Evolutionary conservation across 2,329 filamentous ascomycete species (phyloP).

Genomic region (Aspergillus sp.): DNA sequence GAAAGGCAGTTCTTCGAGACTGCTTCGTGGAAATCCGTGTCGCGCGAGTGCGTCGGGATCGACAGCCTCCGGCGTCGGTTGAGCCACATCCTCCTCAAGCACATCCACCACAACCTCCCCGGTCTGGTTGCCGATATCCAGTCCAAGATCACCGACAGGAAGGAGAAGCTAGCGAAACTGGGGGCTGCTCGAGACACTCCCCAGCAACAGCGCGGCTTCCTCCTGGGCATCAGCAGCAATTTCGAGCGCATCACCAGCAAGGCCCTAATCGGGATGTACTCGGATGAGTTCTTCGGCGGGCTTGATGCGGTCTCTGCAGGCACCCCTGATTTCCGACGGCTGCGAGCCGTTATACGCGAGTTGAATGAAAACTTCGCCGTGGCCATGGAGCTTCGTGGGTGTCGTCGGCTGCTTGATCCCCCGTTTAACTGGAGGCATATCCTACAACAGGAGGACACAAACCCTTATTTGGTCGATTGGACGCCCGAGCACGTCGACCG

Average conservation of each 20-base stretch:
- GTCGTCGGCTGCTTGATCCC: constrained; percentile 8
- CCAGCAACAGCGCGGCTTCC: constrained; percentile 26
- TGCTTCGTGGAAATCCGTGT: constrained; percentile 26
- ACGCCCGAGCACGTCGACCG: constrained; percentile 3
- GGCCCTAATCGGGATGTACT: constrained; percentile 43
- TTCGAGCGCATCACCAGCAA: constrained; percentile 40
- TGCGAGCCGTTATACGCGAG: constrained; percentile 27
- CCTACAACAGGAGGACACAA: not conserved
- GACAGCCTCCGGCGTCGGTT: constrained; percentile 38
- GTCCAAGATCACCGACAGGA: constrained; percentile 32
- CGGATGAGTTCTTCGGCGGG: constrained; percentile 40
- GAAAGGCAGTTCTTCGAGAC: constrained; percentile 36
- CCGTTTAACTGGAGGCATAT: not conserved
- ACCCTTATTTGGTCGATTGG: constrained; percentile 18
- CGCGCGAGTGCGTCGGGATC: constrained; percentile 29
- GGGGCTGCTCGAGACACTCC: constrained; percentile 23
- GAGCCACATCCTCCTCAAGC: constrained; percentile 33
- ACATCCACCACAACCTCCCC: constrained; percentile 31
- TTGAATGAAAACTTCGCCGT: constrained; percentile 28
- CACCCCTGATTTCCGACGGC: constrained; percentile 20
- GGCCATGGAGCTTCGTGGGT: constrained; percentile 20
- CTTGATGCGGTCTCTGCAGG: constrained; percentile 10
- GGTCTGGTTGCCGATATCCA: constrained; percentile 38
- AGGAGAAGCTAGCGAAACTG: constrained; percentile 23
- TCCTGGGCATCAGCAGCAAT: constrained; percentile 34